Evolutionary conservation across 176 grass and related monocot genomes (phyloP), one percentile per base, ranked within the genome.

Genomic region (Oryza rufipogon): DNA sequence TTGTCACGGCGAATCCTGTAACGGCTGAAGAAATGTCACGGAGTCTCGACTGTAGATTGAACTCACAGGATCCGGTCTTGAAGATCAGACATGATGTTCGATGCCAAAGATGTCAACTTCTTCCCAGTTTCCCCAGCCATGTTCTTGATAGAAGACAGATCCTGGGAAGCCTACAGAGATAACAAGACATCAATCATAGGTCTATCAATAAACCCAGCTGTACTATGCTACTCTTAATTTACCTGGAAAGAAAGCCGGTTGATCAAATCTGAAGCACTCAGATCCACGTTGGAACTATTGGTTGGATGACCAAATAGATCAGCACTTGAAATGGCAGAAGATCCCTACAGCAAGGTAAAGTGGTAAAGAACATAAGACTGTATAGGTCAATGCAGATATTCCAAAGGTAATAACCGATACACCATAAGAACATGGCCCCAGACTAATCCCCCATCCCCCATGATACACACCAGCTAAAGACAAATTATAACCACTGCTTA

Each of bases 241-340:
- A 98, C 96, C 93, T 98, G 91, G 89, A 98, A 94, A 39, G 96
- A 98, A 61, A 98, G 86, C 73, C 87, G 81, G 68, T 95, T 94
- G 34, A 98, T 94, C 38, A 98, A 84, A 54, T 98, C 93, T 64
- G 96, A 75, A 81, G 96, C 93, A 86, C 28, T 81, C 25, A 95
- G 28, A 73, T 98, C 93, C 20, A 83, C 46, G 47, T 80, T 78
- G 46, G 93, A 81, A 74, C 90, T 86, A 46, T 89, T 80, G 10
- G 22, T 26, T 17, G 71, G 79, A 51, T 68, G 77, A 64, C 96
- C 93, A 89, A 98, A 98, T 60, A 98, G 71, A 86, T 98, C 96
- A 69, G 96, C 91, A 79, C 96, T 98, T 68, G 96, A 98, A 90
- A 98, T 98, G 73, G 96, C 71, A 67, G 93, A 90, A 52, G 96